Base-by-base conservation (phyloP, 345 rosid genomes). In the Pelargonium nanum region DNA sequence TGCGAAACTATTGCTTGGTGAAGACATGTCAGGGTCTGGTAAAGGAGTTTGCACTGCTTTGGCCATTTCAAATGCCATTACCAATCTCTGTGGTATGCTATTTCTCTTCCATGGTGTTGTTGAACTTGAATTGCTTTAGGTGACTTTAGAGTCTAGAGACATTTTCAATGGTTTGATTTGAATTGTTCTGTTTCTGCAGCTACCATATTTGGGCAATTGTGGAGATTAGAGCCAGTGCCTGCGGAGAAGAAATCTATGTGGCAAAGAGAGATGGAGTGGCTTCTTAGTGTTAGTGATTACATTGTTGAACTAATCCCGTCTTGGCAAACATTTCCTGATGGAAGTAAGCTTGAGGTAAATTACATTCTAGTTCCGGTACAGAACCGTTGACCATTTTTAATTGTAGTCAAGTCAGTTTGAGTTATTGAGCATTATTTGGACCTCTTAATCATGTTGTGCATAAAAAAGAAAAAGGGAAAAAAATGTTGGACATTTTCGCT, bases 1-100 rank as follows among this genome's bases (percentile, higher is more conserved):
- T 55, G 53, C 81, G 13, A 77, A 74, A 55, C 45, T 77, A 66
- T 67, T 77, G 58, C 81, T 77, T 56, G 81, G 81, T 15, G 81
- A 77, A 40, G 81, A 77, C 53, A 74, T 77, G 78, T 77, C 81
- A 32, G 81, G 78, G 13, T 68, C 72, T 65, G 81, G 81, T 57
- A 77, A 77, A 56, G 81, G 81, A 22, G 81, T 74, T 56, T 68
- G 69, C 58, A 65, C 78, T 6, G 78, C 81, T 22, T 60, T 77
- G 65, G 71, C 78, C 19, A 68, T 77, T 30, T 77, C 78, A 13
- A 77, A 77, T 64, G 74, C 81, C 60, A 77, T 77, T 57, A 77
- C 81, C 26, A 77, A 77, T 65, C 71, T 77, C 19, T 74, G 76
- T 58, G 81, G 78, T 64, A 45, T 19, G 62, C 48, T 40, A 17